Base-by-base conservation (phyloP, 257 asterid genomes). In the Asclepias syriaca region DNA sequence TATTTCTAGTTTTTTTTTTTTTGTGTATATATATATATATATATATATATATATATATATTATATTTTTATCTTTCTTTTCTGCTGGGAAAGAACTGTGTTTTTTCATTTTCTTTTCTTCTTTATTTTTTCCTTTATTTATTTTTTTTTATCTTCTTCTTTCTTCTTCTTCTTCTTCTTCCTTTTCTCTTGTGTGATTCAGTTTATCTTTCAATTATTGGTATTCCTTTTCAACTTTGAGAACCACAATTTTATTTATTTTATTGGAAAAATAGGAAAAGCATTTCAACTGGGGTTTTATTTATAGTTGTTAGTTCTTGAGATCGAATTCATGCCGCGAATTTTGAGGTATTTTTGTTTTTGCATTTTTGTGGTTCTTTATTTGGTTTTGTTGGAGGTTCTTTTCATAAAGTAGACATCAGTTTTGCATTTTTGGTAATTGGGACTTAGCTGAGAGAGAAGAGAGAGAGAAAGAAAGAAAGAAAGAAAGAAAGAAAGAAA, bases 271-370 rank as follows among this genome's bases (percentile, higher is more conserved):
- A 37, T 45, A 18, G 48, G 6, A 43, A 7, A 6, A 8, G 48
- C 48, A 43, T 43, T 43, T 51, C 65, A 63, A 19, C 39, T 70
- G 58, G 54, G 71, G n/a, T 50, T 70, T 55, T 22, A 48, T 54
- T 40, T 70, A 13, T 70, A 18, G 27, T 0, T 55, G n/a, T 21
- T 14, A 22, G 72, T 34, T 64, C 45, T 46, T 29, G 63, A 45
- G 72, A 22, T 27, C 72, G 59, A 53, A 51, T 21, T 22, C 56
- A 64, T 49, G 13, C 32, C 13, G 59, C 6, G 16, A 13, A 24
- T 60, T 50, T 54, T 27, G 15, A 6, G 40, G 57, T 13, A 2
- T 58, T 72, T 21, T 6, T 56, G 34, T 29, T 72, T 21, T 64
- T 56, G 27, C 8, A 43, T 51, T 34, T 37, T 54, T 19, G 0